These are phyloP conservation scores for Rhizophora apiculata DNA, from an alignment of 345 rosid species.

Conservation along the genomic window DNA sequence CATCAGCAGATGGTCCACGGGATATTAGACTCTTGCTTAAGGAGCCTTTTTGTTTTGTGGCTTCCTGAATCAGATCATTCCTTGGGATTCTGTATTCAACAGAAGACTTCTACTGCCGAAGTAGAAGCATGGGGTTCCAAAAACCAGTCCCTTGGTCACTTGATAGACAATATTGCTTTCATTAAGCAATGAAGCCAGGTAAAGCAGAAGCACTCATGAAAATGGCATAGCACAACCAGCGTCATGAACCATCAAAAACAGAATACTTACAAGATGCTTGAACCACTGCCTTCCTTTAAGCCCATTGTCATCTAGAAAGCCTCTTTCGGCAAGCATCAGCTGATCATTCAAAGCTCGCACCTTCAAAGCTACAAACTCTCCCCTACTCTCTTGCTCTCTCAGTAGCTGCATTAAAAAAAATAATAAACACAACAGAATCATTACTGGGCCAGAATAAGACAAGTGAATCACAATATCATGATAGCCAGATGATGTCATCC, in stretches of 20 bases:
- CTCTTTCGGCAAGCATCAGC: slow-evolving; percentile 88
- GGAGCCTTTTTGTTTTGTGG: too few species aligned
- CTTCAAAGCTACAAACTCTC: slow-evolving; percentile 29
- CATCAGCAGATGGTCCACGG: background rate
- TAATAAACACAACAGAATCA: background rate
- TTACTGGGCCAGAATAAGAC: background rate
- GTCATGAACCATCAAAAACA: background rate
- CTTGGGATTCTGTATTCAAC: too few species aligned
- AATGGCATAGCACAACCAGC: too few species aligned
- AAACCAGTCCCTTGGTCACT: too few species aligned
- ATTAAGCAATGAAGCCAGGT: too few species aligned
- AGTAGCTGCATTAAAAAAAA: slow-evolving; percentile 42
- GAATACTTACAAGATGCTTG: slow-evolving; percentile 79
- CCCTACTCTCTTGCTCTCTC: slow-evolving; percentile 29
- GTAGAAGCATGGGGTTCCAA: too few species aligned
- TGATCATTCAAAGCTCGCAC: slow-evolving; percentile 71
- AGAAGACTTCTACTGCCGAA: too few species aligned
- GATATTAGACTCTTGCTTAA: too few species aligned
- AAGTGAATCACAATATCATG: background rate
- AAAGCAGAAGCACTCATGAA: too few species aligned
- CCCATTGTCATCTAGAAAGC: slow-evolving; percentile 79
- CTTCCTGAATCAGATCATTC: too few species aligned
- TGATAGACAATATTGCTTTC: too few species aligned
- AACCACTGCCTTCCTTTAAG: slow-evolving; percentile 77
- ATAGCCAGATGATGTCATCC: background rate